These are phyloP conservation scores for Suillus alpinus DNA, from an alignment of 768 basidiomycete genomes.

Conservation along the genomic window DNA sequence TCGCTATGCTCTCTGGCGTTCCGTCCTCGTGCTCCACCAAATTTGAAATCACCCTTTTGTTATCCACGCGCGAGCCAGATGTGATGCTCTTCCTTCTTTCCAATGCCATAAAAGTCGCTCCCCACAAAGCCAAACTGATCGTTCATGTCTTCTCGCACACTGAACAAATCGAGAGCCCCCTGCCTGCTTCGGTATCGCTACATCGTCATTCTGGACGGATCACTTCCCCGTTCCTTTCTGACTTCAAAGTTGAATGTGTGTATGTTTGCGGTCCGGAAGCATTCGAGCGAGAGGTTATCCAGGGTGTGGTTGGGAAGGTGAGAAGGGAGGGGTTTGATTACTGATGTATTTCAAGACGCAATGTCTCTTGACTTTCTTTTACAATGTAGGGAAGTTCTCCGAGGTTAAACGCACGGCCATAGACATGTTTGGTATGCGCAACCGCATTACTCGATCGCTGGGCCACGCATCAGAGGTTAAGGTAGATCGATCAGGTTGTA, in stretches of 20 bases:
- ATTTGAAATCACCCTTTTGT: constrained; percentile 41
- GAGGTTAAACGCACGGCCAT: background rate
- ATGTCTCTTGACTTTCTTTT: constrained; percentile 24
- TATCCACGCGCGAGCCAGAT: constrained; percentile 56
- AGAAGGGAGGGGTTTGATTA: constrained; percentile 44
- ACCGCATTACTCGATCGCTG: background rate
- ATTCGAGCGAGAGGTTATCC: constrained; percentile 43
- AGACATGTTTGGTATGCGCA: background rate
- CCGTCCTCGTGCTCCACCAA: background rate
- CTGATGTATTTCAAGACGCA: constrained; percentile 16
- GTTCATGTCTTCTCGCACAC: constrained; percentile 40
- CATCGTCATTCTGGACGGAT: background rate
- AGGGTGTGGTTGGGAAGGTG: constrained; percentile 33
- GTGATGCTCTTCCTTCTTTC: constrained; percentile 41
- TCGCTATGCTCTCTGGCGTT: constrained; percentile 45
- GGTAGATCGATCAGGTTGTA: background rate
- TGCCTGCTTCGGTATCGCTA: background rate
- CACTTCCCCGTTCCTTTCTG: constrained; percentile 14
- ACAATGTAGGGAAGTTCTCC: constrained; percentile 24
- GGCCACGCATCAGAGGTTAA: background rate
- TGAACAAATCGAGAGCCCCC: constrained; percentile 6
- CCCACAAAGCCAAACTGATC: constrained; percentile 15
- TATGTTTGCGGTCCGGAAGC: constrained; percentile 51
- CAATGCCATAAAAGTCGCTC: background rate
- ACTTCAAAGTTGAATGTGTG: constrained; percentile 16